Conservation (phyloP, 345 rosid genomes). For the Tarenaya hassleriana region DNA sequence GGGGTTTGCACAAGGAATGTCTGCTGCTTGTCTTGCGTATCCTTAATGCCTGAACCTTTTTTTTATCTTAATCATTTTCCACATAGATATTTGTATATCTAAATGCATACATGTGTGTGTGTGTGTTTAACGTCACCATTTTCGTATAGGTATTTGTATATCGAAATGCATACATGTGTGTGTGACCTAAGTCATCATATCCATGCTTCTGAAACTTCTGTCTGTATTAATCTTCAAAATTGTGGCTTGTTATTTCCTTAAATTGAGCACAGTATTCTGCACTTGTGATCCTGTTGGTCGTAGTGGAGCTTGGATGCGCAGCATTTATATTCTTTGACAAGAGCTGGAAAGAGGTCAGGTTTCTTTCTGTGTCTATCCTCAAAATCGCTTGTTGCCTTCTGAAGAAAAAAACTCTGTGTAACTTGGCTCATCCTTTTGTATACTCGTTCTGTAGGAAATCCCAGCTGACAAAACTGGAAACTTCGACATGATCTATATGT, state of each 20-base stretch:
- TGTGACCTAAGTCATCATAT: background rate
- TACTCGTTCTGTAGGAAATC: slow-evolving; percentile 45
- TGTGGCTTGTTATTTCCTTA: slow-evolving; percentile 46
- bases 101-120: background rate
- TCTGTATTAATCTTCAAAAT: slow-evolving; percentile 9
- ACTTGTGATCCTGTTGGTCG: slow-evolving; percentile 70
- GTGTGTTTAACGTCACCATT: background rate
- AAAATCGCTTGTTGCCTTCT: background rate
- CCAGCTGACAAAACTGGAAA: slow-evolving; percentile 84
- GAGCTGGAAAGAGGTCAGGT: slow-evolving; percentile 78
- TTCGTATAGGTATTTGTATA: too few relatives aligned
- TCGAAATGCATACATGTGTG: too few relatives aligned
- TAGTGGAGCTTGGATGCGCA: slow-evolving; percentile 83
- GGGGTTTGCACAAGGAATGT: slow-evolving; percentile 71
- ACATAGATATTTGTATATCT: background rate
- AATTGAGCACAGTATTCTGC: slow-evolving; percentile 57
- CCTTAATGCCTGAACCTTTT: slow-evolving; percentile 36
- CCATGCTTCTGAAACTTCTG: background rate
- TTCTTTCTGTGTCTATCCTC: background rate
- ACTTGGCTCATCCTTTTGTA: slow-evolving; percentile 11
- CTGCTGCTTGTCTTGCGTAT: slow-evolving; percentile 96
- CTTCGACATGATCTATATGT: slow-evolving; percentile 59
- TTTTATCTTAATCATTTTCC: background rate
- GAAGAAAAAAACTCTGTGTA: slow-evolving; percentile 1
- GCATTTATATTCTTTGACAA: slow-evolving; percentile 88